Base-by-base conservation (phyloP, 176 grass and related monocot genomes). In the maize (Zea mays) region DNA sequence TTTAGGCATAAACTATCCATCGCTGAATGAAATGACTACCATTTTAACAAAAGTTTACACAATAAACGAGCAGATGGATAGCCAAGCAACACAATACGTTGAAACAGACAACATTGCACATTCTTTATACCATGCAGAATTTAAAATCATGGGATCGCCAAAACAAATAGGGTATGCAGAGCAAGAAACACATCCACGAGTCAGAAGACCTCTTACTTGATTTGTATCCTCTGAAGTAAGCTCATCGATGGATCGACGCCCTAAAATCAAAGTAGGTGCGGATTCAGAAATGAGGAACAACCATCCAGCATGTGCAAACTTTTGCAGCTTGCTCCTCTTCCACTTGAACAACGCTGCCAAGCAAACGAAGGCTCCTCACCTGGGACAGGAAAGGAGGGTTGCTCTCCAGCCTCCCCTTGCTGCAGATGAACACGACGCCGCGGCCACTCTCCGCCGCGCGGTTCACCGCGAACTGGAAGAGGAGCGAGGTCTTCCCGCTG, bases 401-500 rank as follows among this genome's bases (percentile, higher is more conserved):
- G 19, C 33, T 88, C 89, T 98, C 96, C 56, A 94, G 67, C 79
- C 79, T 92, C 69, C 42, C 73, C 81, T 90, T 88, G 76, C 83
- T 87, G 85, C 92, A 98, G 47, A 98, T 92, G 85, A 98, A 98
- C 43, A 98, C 96, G 49, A 90, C 91, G n/a, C 85, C 14, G 4
- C 87, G 83, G 34, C 67, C 77, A 35, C 83, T 90, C 80, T 92
- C 83, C 70, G 7, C 55, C 64, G 78, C 81, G 62, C 91, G 45
- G 85, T 90, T 98, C 79, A 92, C 90, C 14, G 92, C 85, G 75
- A 92, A 98, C 81, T 94, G 89, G 78, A 98, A 94, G 63, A 98
- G 83, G 43, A 98, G 91, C 62, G 89, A 98, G 45, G 89, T 94
- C 76, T 98, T 98, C 41, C 96, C 92, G 67, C 89, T 98, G 87